phyloP scores from a whole-genome alignment of 2,329 filamentous ascomycete species.

The Epichloe sibirici region DNA sequence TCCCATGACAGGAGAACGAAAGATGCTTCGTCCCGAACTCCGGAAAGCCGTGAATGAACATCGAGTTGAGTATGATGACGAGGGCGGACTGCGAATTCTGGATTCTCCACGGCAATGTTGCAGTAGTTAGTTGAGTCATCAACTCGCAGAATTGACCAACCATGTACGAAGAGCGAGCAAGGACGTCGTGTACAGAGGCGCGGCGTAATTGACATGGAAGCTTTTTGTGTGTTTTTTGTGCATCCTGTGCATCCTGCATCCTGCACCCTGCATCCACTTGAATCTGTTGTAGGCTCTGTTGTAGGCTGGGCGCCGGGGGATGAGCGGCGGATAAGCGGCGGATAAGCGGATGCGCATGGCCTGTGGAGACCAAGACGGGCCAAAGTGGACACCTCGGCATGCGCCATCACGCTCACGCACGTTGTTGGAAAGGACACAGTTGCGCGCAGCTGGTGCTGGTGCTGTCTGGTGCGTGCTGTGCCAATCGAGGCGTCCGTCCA shows the following conservation, averaged over 20 bases:
- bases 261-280: too few relatives aligned
- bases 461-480: too few relatives aligned
- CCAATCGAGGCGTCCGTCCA: too few relatives aligned
- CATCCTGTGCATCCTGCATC: too few relatives aligned
- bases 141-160: neutral
- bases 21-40: conserved; percentile 39
- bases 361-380: conserved; percentile 2
- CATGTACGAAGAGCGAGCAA: neutral
- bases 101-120: conserved; percentile 6
- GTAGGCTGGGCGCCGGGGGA: too few relatives aligned
- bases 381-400: conserved; percentile 14
- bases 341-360: neutral
- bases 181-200: neutral
- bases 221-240: too few relatives aligned
- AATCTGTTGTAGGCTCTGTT: too few relatives aligned
- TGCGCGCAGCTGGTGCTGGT: too few relatives aligned
- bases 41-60: conserved; percentile 44
- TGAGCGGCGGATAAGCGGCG: too few relatives aligned
- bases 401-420: conserved; percentile 1
- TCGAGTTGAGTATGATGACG: conserved; percentile 42
- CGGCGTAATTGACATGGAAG: too few relatives aligned
- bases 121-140: neutral
- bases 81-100: conserved; percentile 33
- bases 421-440: conserved; percentile 21
- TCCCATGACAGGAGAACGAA: conserved; percentile 52